A percentile compares a stretch with the other conserved stretches of the same genome.
These are phyloP conservation scores for Nothophaeocryptopus gaeumannii DNA, from an alignment of 2,329 filamentous ascomycete genomes.

Conservation along the genomic window DNA sequence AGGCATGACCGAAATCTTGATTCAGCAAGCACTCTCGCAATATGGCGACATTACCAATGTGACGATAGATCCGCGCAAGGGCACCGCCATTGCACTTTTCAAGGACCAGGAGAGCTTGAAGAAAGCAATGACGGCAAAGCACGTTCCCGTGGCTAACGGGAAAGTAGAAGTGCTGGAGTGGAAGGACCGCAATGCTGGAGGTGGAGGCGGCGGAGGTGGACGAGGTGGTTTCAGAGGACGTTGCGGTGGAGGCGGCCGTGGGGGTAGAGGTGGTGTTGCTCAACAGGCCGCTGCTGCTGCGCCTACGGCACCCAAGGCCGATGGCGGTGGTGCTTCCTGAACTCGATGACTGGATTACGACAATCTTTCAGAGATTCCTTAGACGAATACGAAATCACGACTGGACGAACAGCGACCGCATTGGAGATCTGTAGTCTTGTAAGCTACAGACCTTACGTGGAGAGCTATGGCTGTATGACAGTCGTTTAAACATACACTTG, in stretches of 20 bases:
- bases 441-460: no score
- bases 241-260: slow-evolving; percentile 16
- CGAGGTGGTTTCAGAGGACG: slow-evolving; percentile 18
- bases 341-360: no score
- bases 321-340: no score
- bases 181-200: slow-evolving; percentile 51
- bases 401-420: no score
- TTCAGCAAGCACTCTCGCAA: slow-evolving; percentile 68
- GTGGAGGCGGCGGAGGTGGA: slow-evolving; percentile 18
- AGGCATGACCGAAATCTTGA: slow-evolving; percentile 78
- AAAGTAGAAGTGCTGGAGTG: slow-evolving; percentile 83
- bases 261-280: slow-evolving; percentile 16
- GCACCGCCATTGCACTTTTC: slow-evolving; percentile 92
- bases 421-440: no score
- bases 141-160: slow-evolving; percentile 77
- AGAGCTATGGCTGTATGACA: no score
- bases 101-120: slow-evolving; percentile 66
- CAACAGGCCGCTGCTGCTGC: slow-evolving; percentile 9
- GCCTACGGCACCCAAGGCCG: slow-evolving; percentile 7
- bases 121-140: slow-evolving; percentile 78
- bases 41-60: slow-evolving; percentile 76
- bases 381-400: no score
- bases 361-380: no score
- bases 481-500: no score
- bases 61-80: slow-evolving; percentile 92